phyloP scores from a whole-genome alignment of 2,329 filamentous ascomycete genomes.

The Metarhizium album region DNA sequence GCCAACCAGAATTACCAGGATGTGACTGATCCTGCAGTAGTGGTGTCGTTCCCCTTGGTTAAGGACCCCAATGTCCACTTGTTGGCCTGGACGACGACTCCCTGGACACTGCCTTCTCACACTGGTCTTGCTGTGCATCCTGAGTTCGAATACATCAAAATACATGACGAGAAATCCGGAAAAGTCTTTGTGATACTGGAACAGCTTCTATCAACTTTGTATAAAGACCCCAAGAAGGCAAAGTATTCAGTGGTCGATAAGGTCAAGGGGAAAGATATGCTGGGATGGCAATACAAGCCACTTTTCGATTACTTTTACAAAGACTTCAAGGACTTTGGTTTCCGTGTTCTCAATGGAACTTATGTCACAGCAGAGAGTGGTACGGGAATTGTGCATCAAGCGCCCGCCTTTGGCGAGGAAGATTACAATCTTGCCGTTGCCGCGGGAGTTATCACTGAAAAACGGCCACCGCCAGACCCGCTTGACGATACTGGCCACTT shows the following conservation, averaged over 20 bases:
- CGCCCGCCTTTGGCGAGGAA: conserved; percentile 89
- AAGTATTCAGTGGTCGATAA: conserved; percentile 78
- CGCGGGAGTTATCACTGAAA: conserved; percentile 65
- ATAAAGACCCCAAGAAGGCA: conserved; percentile 93
- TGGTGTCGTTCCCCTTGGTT: conserved; percentile 76
- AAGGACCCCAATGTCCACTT: conserved; percentile 65
- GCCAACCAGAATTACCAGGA: conserved; percentile 92
- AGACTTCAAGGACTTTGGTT: conserved; percentile 75
- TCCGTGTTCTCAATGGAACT: conserved; percentile 69
- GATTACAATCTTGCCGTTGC: conserved; percentile 80
- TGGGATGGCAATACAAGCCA: conserved; percentile 81
- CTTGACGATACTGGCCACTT: conserved; percentile 79
- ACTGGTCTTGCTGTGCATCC: conserved; percentile 68
- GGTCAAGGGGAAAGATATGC: conserved; percentile 72
- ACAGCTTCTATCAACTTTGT: conserved; percentile 67
- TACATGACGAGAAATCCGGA: conserved; percentile 69
- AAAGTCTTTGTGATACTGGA: conserved; percentile 82
- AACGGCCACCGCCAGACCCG: conserved; percentile 75
- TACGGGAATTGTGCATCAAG: conserved; percentile 88
- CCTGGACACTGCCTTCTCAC: conserved; percentile 76
- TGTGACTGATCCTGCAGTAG: conserved; percentile 79
- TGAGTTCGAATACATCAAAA: conserved; percentile 79
- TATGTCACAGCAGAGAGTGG: conserved; percentile 87
- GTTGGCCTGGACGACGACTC: conserved; percentile 83
- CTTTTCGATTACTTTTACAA: conserved; percentile 86